Evolutionary conservation across 2,329 filamentous ascomycete species (phyloP).

Genomic region (Fusarium sp.): DNA sequence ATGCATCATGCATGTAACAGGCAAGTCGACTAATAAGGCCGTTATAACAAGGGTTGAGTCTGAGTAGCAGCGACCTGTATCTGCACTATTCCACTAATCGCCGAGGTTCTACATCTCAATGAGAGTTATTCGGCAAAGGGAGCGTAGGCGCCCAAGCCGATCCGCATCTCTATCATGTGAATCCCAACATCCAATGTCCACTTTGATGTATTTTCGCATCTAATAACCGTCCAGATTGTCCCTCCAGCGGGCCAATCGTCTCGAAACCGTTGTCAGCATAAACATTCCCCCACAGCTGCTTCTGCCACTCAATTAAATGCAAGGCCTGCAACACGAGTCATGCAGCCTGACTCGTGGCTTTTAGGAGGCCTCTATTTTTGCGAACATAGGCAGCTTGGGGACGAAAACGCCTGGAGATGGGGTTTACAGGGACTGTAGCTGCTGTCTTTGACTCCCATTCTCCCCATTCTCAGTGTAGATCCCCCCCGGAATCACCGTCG

Average conservation of each 20-base stretch:
- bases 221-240: neutral
- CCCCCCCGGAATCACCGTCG: neutral
- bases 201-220: neutral
- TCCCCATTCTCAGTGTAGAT: neutral
- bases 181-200: neutral
- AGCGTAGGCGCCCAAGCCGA: neutral
- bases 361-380: neutral
- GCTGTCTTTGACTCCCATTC: neutral
- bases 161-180: neutral
- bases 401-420: neutral
- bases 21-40: neutral
- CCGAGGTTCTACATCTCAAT: neutral
- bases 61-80: neutral
- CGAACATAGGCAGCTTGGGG: neutral
- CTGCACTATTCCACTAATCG: neutral
- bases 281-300: neutral
- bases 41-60: neutral
- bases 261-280: neutral
- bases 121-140: neutral
- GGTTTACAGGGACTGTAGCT: neutral
- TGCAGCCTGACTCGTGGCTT: neutral
- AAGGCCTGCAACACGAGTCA: neutral
- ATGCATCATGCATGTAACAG: neutral
- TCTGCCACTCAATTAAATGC: neutral
- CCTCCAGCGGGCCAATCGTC: neutral